A percentile compares a stretch with the other conserved stretches of the same genome.
phyloP scores from a whole-genome alignment of 257 asterid species.

The Verbena officinalis region DNA sequence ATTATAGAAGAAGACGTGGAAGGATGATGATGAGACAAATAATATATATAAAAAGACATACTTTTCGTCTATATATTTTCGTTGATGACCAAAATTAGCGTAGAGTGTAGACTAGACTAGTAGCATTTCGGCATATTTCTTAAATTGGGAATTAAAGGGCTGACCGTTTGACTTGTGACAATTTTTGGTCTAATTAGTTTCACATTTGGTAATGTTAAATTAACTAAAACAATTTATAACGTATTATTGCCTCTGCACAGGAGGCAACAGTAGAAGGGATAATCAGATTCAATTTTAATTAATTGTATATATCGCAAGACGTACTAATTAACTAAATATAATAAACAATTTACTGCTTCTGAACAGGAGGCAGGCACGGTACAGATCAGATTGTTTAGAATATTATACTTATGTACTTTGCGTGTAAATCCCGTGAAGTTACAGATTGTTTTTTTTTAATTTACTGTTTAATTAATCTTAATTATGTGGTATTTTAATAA shows the following conservation, averaged over 20 bases:
- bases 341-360: no score
- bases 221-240: not conserved
- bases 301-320: not conserved
- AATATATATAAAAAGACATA: constrained; percentile 10
- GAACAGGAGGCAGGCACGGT: no score
- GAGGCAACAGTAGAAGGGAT: constrained; percentile 2
- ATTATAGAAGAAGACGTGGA: constrained; percentile 33
- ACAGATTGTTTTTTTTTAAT: no score
- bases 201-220: constrained; percentile 12
- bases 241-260: constrained; percentile 21
- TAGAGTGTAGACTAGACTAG: not conserved
- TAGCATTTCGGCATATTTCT: constrained; percentile 26
- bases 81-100: not conserved
- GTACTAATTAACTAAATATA: no score
- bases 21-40: not conserved
- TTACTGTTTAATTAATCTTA: no score
- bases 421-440: no score
- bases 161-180: constrained; percentile 27
- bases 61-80: constrained; percentile 13
- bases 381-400: no score
- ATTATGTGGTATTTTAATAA: no score
- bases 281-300: not conserved
- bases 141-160: not conserved
- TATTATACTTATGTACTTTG: no score
- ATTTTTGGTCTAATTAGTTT: constrained; percentile 10